These are phyloP conservation scores for Glarea lozoyensis DNA, from an alignment of 495 filamentous ascomycete genomes.

Conservation along the genomic window DNA sequence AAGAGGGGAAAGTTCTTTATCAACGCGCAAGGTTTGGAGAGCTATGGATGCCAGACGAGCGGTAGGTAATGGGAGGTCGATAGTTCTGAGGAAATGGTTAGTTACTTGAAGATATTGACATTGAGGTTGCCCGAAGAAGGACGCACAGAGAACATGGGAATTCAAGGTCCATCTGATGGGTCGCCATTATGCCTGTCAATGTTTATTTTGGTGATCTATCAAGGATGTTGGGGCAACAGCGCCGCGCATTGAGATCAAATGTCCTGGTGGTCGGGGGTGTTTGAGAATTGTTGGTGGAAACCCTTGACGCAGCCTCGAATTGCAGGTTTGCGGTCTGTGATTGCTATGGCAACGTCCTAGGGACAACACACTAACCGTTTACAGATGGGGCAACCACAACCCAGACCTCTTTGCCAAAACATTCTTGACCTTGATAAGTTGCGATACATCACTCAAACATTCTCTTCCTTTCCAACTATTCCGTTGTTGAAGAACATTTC, in stretches of 20 bases:
- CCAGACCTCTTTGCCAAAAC: slow-evolving; percentile 9
- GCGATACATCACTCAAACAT: background rate
- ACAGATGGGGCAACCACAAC: slow-evolving; percentile 12
- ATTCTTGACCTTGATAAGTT: slow-evolving; percentile 9
- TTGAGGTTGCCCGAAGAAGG: background rate
- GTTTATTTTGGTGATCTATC: no score
- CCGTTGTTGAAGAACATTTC: slow-evolving; percentile 1
- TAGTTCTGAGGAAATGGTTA: slow-evolving; percentile 40
- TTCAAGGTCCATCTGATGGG: slow-evolving; percentile 29
- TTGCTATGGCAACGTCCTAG: slow-evolving; percentile 7
- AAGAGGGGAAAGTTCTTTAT: slow-evolving; percentile 76
- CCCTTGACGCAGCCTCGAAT: background rate
- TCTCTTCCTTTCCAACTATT: slow-evolving; percentile 1
- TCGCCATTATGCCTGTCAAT: slow-evolving; percentile 20
- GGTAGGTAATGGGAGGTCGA: slow-evolving; percentile 78
- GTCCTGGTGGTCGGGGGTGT: no score
- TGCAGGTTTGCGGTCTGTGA: background rate
- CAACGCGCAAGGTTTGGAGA: slow-evolving; percentile 68
- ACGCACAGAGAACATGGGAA: slow-evolving; percentile 70
- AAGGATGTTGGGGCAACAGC: no score
- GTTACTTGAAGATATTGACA: background rate
- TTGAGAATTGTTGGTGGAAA: background rate
- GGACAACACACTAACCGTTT: slow-evolving; percentile 7
- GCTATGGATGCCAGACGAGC: slow-evolving; percentile 71
- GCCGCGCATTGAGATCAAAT: no score